Conservation (phyloP, 202 grass and related monocot species). For the Cymbopogon flexuosus region DNA sequence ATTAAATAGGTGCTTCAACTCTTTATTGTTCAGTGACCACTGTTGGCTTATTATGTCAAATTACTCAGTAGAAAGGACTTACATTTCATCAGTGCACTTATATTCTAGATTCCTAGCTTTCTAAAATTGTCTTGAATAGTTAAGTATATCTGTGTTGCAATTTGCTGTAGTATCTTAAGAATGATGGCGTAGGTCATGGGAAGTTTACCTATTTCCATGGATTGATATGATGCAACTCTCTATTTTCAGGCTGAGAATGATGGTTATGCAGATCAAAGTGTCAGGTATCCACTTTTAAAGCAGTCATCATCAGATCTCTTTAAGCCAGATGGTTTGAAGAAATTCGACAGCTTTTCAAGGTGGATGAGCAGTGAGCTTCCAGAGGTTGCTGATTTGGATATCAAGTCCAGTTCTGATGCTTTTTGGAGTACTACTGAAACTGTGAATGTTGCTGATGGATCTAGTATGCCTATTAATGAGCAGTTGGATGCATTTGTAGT, state of each 20-base stretch:
- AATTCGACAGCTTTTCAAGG: conserved; percentile 91
- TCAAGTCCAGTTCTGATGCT: conserved; percentile 69
- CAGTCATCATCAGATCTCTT: conserved; percentile 68
- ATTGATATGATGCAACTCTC: conserved; percentile 37
- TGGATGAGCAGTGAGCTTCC: conserved; percentile 94
- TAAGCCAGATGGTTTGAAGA: conserved; percentile 78
- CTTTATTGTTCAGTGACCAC: not conserved
- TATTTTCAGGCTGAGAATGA: conserved; percentile 43
- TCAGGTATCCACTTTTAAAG: conserved; percentile 55
- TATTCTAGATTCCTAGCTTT: not conserved
- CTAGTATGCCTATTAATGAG: conserved; percentile 61
- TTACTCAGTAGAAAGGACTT: not conserved
- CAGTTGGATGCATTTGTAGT: conserved; percentile 67
- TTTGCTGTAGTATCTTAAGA: not conserved
- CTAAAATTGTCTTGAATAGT: conserved; percentile 12
- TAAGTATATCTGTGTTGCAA: not conserved
- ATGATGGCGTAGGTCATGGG: not conserved
- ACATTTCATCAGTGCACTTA: conserved; percentile 3
- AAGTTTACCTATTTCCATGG: conserved; percentile 25
- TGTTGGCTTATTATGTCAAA: not conserved
- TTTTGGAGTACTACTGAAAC: conserved; percentile 69
- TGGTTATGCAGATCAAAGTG: conserved; percentile 37
- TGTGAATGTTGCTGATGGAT: conserved; percentile 58
- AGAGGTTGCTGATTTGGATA: conserved; percentile 69
- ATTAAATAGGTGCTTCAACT: not conserved